Percentiles rank a stretch among this genome's conserved stretches.
phyloP scores from a whole-genome alignment of 2,329 filamentous ascomycete species.

The Fusarium sp. region DNA sequence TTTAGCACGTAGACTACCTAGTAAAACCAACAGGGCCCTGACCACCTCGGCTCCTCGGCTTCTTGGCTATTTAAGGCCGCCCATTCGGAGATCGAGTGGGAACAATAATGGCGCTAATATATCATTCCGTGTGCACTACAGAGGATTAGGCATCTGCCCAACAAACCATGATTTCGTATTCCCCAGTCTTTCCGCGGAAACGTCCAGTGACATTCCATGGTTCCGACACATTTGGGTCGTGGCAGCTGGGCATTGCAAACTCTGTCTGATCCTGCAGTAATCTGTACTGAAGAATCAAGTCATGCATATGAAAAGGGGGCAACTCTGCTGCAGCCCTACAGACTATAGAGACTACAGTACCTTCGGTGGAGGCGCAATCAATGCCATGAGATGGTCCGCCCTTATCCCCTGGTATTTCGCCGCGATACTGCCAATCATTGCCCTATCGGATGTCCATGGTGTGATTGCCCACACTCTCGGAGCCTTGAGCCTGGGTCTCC shows the following conservation, averaged over 20 bases:
- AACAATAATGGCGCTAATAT: background rate
- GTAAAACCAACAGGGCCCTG: background rate
- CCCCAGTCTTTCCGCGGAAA: background rate
- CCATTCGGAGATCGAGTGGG: background rate
- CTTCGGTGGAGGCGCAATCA: conserved; percentile 13
- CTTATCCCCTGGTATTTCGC: background rate
- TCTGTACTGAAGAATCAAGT: background rate
- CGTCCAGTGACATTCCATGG: background rate
- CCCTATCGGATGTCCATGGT: conserved; percentile 24
- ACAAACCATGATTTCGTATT: background rate
- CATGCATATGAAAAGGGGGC: conserved; percentile 13
- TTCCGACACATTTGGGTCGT: background rate
- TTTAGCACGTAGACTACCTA: background rate
- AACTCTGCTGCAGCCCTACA: background rate
- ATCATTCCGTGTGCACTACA: no score
- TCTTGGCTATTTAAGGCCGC: background rate
- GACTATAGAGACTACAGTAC: background rate
- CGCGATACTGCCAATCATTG: conserved; percentile 29
- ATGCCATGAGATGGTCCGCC: conserved; percentile 6
- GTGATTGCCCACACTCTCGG: conserved; percentile 10
- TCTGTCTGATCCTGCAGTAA: background rate
- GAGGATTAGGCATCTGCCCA: no score
- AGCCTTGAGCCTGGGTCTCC: conserved; percentile 7
- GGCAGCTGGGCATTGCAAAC: background rate
- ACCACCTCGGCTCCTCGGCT: background rate